Evolutionary conservation across 768 basidiomycete genomes (phyloP).

Genomic region (Leucosporidium yakuticum): DNA sequence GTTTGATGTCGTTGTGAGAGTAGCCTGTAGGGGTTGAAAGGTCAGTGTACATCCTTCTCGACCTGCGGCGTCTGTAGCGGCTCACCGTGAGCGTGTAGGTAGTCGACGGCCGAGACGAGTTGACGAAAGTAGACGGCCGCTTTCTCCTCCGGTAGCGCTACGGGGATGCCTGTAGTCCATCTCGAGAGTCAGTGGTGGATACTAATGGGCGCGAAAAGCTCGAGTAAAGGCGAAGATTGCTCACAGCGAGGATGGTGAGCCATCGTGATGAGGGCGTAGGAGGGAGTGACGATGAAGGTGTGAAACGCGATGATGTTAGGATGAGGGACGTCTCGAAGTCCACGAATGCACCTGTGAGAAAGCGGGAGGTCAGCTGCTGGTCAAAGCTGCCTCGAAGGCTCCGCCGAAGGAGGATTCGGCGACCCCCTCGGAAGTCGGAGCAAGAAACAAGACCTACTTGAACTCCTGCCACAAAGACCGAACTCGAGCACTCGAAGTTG

Average conservation of each 20-base stretch:
- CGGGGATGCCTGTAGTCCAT: no score
- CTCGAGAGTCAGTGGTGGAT: constrained; percentile 78
- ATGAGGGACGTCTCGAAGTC: constrained; percentile 76
- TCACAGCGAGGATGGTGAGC: background rate
- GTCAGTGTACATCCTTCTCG: background rate
- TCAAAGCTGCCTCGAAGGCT: no score
- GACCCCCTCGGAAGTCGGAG: background rate
- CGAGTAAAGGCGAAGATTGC: background rate
- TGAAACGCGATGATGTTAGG: constrained; percentile 89
- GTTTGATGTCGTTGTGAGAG: constrained; percentile 94
- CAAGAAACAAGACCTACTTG: constrained; percentile 29
- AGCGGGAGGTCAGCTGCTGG: background rate
- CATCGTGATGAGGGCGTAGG: constrained; percentile 21
- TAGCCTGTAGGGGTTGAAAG: constrained; percentile 49
- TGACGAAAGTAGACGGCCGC: constrained; percentile 76
- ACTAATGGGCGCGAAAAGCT: constrained; percentile 56
- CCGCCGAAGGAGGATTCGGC: background rate
- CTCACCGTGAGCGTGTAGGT: constrained; percentile 60
- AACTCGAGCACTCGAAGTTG: constrained; percentile 82
- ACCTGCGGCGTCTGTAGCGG: background rate
- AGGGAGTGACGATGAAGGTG: constrained; percentile 53
- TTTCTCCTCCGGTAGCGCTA: constrained; percentile 72
- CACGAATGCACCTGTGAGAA: constrained; percentile 57
- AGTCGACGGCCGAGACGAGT: constrained; percentile 73
- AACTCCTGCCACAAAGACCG: constrained; percentile 61